Conservation (phyloP, 345 rosid genomes). For the Microcos paniculata region DNA sequence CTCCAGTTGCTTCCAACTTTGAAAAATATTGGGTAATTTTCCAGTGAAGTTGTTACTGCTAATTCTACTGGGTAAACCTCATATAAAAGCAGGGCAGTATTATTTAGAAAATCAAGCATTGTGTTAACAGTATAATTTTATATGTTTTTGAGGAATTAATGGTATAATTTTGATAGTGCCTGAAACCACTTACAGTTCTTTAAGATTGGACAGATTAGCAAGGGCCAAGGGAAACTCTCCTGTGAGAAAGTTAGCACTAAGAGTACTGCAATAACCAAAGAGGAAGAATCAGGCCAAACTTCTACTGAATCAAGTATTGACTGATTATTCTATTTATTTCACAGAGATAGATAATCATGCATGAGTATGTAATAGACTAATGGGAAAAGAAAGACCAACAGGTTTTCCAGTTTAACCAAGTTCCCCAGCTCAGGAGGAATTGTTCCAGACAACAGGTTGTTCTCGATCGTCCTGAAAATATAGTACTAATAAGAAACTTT, state of each 20-base stretch:
- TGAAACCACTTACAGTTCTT: slow-evolving; percentile 3
- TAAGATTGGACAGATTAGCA: neutral
- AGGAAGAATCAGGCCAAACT: neutral
- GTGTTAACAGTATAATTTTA: neutral
- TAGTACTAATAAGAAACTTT: neutral
- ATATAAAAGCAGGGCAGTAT: neutral
- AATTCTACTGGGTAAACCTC: slow-evolving; percentile 8
- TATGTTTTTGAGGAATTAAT: no score
- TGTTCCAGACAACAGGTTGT: slow-evolving; percentile 16
- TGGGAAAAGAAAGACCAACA: neutral
- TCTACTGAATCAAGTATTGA: neutral
- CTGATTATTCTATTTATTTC: neutral
- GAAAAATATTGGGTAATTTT: slow-evolving; percentile 16
- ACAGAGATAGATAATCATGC: neutral
- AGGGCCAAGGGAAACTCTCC: neutral
- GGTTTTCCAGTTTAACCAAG: slow-evolving; percentile 14
- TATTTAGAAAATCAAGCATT: neutral
- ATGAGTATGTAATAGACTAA: neutral
- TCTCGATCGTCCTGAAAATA: slow-evolving; percentile 11
- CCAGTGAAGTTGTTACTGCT: slow-evolving; percentile 23
- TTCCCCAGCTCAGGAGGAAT: slow-evolving; percentile 18
- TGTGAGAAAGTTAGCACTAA: slow-evolving; percentile 9
- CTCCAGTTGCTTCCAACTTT: slow-evolving; percentile 11
- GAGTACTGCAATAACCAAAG: neutral
- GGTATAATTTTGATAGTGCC: neutral